Conservation (phyloP, 2,329 filamentous ascomycete species). For the Diplodia mutila region DNA sequence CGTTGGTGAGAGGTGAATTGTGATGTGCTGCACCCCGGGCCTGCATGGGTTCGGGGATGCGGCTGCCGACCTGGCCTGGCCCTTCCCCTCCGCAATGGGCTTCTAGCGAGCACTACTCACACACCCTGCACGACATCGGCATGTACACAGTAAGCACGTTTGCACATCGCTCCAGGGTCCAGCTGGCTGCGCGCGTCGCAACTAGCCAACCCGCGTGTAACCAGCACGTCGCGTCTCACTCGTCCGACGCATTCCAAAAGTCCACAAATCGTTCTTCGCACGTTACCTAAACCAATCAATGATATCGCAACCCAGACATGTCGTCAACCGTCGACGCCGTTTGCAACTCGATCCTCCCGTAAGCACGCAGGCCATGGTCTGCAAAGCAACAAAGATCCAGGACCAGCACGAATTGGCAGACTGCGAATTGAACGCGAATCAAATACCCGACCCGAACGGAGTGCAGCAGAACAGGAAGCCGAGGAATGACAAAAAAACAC, state of each 20-base stretch:
- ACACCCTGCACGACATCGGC: slow-evolving; percentile 12
- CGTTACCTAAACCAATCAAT: slow-evolving; percentile 4
- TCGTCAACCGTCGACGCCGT: not conserved
- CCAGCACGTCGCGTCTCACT: not conserved
- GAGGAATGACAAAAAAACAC: not conserved
- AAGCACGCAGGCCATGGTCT: not conserved
- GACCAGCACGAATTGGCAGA: not conserved
- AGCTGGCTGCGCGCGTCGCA: not conserved
- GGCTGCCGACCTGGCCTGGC: not conserved
- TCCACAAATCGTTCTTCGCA: slow-evolving; percentile 1
- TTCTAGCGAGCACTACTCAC: not conserved
- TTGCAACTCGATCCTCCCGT: not conserved
- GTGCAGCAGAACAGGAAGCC: not conserved
- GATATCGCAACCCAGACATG: not conserved
- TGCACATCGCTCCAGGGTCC: slow-evolving; percentile 7
- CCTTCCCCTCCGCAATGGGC: not conserved
- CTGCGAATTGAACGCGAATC: not conserved
- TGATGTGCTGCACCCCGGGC: slow-evolving; percentile 15
- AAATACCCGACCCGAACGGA: slow-evolving; percentile 4
- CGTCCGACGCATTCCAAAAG: not conserved
- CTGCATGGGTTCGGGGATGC: not conserved
- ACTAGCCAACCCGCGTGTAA: not conserved
- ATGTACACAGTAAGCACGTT: slow-evolving; percentile 8
- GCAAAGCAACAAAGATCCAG: too few species aligned
- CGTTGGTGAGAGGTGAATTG: slow-evolving; percentile 6